Conservation (phyloP, 31 red algal species). For the Odonthalia washingtoniensis region DNA sequence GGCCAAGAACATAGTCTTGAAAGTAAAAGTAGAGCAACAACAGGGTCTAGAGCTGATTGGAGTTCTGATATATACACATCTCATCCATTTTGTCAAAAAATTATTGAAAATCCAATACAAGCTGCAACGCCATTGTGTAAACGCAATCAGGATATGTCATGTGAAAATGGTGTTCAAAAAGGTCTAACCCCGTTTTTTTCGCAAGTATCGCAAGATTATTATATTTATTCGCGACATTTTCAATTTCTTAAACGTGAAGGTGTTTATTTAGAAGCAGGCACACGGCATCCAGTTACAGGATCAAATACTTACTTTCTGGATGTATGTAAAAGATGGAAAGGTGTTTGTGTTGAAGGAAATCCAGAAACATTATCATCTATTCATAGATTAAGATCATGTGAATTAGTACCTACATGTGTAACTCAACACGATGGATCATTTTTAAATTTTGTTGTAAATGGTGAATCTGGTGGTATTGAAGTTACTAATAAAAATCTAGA, state of each 20-base stretch:
- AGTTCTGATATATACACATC: not conserved
- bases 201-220: constrained; percentile 70
- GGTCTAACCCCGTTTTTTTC: constrained; percentile 54
- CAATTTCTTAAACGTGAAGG: constrained; percentile 51
- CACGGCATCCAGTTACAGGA: constrained; percentile 58
- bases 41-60: constrained; percentile 10
- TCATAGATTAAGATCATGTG: constrained; percentile 48
- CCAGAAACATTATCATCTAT: constrained; percentile 42
- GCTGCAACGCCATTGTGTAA: not conserved
- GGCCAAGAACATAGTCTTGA: not conserved
- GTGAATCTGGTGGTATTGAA: constrained; percentile 57
- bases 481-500: constrained; percentile 62
- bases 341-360: constrained; percentile 77
- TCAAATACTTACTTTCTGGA: constrained; percentile 84
- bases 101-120: not conserved
- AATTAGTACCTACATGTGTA: constrained; percentile 71
- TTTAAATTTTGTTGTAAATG: constrained; percentile 50
- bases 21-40: too few species aligned
- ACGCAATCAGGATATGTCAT: not conserved
- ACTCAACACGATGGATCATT: constrained; percentile 36
- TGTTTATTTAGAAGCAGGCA: constrained; percentile 74
- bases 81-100: not conserved
- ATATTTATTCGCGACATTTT: constrained; percentile 78
- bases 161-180: not conserved
- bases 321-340: constrained; percentile 67